Conservation (phyloP, 2,329 filamentous ascomycete genomes). For the Beauveria medogensis region DNA sequence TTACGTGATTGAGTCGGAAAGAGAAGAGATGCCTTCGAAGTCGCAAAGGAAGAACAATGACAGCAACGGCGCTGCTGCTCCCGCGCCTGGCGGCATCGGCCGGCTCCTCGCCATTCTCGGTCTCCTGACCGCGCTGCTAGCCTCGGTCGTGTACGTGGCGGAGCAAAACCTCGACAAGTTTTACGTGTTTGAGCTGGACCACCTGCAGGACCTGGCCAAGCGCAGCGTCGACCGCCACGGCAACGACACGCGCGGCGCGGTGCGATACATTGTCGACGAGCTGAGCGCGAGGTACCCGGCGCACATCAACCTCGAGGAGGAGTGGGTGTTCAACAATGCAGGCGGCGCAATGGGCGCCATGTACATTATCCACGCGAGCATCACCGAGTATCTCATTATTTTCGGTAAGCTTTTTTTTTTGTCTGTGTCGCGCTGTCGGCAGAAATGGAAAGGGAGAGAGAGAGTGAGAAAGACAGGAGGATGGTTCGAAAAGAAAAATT, state of each 20-base stretch:
- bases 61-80: not conserved
- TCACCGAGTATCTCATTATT: conserved; percentile 87
- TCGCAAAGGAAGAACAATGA: conserved; percentile 8
- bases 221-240: conserved; percentile 61
- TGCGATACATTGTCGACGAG: conserved; percentile 61
- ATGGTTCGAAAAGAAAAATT: not conserved
- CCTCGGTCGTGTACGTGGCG: conserved; percentile 44
- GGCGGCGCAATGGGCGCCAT: conserved; percentile 87
- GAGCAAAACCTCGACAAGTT: conserved; percentile 54
- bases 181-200: conserved; percentile 66
- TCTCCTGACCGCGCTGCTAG: conserved; percentile 45
- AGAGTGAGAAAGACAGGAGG: not conserved
- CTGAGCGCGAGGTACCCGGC: conserved; percentile 43
- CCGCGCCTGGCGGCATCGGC: conserved; percentile 18
- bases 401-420: conserved; percentile 45
- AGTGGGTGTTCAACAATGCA: conserved; percentile 90
- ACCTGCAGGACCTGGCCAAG: conserved; percentile 61
- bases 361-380: conserved; percentile 82
- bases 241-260: conserved; percentile 64
- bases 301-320: conserved; percentile 62
- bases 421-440: no score
- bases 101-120: conserved; percentile 42
- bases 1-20: not conserved
- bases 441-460: no score
- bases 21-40: conserved; percentile 6